These are phyloP conservation scores for Chlorella vulgaris DNA, from an alignment of 139 green algal species.

Conservation along the genomic window DNA sequence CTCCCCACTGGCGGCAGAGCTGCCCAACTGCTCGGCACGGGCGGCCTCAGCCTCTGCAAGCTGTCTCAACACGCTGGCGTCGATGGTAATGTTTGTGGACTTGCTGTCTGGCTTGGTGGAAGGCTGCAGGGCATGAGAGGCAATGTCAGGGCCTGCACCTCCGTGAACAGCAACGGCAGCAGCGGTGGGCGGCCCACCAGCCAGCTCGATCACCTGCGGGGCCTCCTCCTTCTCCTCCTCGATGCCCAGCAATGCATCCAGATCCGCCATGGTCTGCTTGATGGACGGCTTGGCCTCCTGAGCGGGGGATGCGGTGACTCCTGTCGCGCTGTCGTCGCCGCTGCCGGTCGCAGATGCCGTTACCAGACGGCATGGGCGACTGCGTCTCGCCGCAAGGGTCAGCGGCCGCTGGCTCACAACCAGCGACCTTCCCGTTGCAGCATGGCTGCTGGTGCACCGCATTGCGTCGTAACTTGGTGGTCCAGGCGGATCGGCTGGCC, in stretches of 20 bases:
- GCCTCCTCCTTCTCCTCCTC: slow-evolving; percentile 65
- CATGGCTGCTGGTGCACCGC: not conserved
- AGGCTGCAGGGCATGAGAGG: too few species aligned
- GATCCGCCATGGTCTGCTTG: slow-evolving; percentile 65
- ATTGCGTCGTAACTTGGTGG: not conserved
- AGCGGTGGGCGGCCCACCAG: not conserved
- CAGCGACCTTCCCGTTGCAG: not conserved
- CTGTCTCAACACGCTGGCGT: slow-evolving; percentile 42
- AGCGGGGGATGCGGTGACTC: not conserved
- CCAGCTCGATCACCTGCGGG: slow-evolving; percentile 9
- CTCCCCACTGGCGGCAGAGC: not conserved
- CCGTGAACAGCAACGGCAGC: not conserved
- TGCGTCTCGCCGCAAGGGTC: not conserved
- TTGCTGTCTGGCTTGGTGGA: too few species aligned
- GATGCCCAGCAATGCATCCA: slow-evolving; percentile 84
- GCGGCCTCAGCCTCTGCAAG: slow-evolving; percentile 53
- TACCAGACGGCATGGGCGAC: not conserved
- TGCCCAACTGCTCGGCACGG: slow-evolving; percentile 20
- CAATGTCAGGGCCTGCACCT: too few species aligned
- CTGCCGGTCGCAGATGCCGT: slow-evolving; percentile 5
- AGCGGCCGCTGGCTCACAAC: not conserved
- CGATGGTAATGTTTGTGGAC: slow-evolving; percentile 33
- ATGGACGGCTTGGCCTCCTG: slow-evolving; percentile 32
- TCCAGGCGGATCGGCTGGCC: not conserved
- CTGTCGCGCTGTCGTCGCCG: slow-evolving; percentile 1